Base-by-base conservation (phyloP, 1,139 yeast genomes). In the Suhomyces kunorum region DNA sequence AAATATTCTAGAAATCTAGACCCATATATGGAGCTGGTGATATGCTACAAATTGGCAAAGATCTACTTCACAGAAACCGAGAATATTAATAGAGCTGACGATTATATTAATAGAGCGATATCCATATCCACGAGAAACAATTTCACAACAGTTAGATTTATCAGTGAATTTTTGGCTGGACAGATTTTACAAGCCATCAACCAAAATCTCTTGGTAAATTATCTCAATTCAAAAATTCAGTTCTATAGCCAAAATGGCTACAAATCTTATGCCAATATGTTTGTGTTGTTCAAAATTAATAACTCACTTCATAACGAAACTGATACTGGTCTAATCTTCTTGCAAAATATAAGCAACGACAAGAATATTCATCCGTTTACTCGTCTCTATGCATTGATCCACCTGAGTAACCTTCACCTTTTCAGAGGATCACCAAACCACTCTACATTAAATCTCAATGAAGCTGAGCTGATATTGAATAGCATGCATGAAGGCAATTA, bases 61-160 rank as follows among this genome's bases (percentile, higher is more conserved):
- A 38, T 74, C 2, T 63, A 70, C 42, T 62, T 64, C 32, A 46
- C 50, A 16, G 81, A 77, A 43, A 76, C 80, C 0, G 58, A 57
- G 11, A 65, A 67, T 41, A 45, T 57, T 11, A 64, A 63, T 27
- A 47, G 57, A 19, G 80, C 81, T 0, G 72, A 71, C 22, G 64
- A 59, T 2, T 68, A 66, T 39, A 59, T 68, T n/a, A 59, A 58
- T 32, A 58, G 57, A 43, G 75, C 78, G 2, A 53, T 72, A 2
- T 48, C 61, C 1, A 47, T 74, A 4, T 59, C 76, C 6, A 48
- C 55, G 9, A 55, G 74, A 38, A 63, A 59, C 43, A 45, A 51
- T 16, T 43, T 59, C n/a, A 23, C 41, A 1, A 40, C 42, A 3
- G 36, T 58, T 15, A 55, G 56, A 34, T 56, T 69, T 18, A 53